phyloP scores from a whole-genome alignment of 441 rosid genomes.

The Theobroma grandiflorum region DNA sequence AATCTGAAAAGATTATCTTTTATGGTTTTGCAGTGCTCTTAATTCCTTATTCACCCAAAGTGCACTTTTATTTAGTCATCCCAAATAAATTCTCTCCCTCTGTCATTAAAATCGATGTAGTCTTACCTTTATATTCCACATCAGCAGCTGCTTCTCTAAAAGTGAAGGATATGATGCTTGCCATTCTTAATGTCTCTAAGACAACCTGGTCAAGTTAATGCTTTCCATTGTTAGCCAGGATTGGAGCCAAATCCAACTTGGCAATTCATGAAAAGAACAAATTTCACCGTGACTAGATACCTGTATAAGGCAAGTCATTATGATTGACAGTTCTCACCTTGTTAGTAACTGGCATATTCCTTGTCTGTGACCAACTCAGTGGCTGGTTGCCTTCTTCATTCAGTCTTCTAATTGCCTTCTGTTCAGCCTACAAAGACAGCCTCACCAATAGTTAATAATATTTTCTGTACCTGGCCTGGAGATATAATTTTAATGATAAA shows the following conservation, averaged over 20 bases:
- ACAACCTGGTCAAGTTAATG: slow-evolving; percentile 49
- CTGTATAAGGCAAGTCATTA: not conserved
- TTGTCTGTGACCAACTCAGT: slow-evolving; percentile 66
- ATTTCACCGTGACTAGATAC: not conserved
- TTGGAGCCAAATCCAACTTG: not conserved
- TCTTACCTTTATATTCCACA: slow-evolving; percentile 72
- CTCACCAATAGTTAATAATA: slow-evolving; percentile 17
- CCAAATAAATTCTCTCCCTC: not conserved
- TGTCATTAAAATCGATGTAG: not conserved
- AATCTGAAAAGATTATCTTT: not conserved
- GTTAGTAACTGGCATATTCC: slow-evolving; percentile 58
- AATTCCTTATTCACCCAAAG: not conserved
- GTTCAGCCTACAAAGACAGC: slow-evolving; percentile 58
- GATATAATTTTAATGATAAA: slow-evolving; percentile 7
- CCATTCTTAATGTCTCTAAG: slow-evolving; percentile 74
- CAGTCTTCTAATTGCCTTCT: slow-evolving; percentile 43
- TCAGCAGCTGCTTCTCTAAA: slow-evolving; percentile 79
- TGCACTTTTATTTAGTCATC: not conserved
- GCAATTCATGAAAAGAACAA: not conserved
- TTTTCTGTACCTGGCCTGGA: not conserved
- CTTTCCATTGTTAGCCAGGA: slow-evolving; percentile 13
- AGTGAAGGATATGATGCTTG: slow-evolving; percentile 79
- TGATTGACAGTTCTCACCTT: slow-evolving; percentile 44
- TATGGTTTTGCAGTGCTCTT: not conserved
- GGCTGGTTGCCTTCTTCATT: slow-evolving; percentile 42